These are phyloP conservation scores for Gracilaria domingensis DNA, from an alignment of 23 red algal species.

Conservation along the genomic window DNA sequence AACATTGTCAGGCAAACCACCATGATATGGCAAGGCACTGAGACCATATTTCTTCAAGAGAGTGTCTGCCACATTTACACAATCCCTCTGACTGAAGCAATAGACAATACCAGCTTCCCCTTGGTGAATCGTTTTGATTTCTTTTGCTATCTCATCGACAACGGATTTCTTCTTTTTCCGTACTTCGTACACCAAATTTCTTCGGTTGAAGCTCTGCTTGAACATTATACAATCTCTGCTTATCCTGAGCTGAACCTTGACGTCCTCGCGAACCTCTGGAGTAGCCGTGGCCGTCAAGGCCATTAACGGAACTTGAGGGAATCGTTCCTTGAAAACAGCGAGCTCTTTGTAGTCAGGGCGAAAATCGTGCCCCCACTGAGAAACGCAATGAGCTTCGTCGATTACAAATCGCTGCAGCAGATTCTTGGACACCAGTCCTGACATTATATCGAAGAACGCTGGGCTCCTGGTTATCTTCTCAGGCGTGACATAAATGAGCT, in stretches of 20 bases:
- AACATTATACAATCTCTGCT: conserved; percentile 89
- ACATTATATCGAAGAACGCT: conserved; percentile 79
- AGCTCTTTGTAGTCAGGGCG: conserved; percentile 98
- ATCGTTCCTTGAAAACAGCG: conserved; percentile 90
- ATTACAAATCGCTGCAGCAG: conserved; percentile 93
- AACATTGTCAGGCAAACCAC: conserved; percentile 51
- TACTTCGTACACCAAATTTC: conserved; percentile 92
- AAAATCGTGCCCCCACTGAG: conserved; percentile 99
- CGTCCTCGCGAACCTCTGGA: conserved; percentile 91
- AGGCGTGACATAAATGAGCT: conserved; percentile 97
- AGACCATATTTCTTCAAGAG: conserved; percentile 55
- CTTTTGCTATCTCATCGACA: conserved; percentile 67
- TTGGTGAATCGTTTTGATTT: conserved; percentile 76
- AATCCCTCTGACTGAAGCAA: conserved; percentile 96
- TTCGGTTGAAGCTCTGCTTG: conserved; percentile 95
- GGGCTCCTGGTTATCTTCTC: conserved; percentile 89
- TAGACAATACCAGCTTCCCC: conserved; percentile 93
- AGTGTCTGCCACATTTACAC: conserved; percentile 81
- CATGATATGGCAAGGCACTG: conserved; percentile 78
- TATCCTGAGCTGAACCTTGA: conserved; percentile 94
- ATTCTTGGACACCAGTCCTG: conserved; percentile 50
- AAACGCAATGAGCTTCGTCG: conserved; percentile 99
- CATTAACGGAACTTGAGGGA: conserved; percentile 91
- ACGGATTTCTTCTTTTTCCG: conserved; percentile 78
- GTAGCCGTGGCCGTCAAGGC: conserved; percentile 98